These are phyloP conservation scores for sorghum (Sorghum bicolor) DNA, from an alignment of 176 grass and related monocot species.

Conservation along the genomic window Sorghum_bicolor_NCBIv3 NC_012872.2:67138001-67138500, in stretches of 20 bases:
- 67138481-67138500: background rate
- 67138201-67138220: background rate
- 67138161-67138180: background rate
- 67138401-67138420: too few species aligned
- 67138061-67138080: slow-evolving; percentile 37
- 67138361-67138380: too few species aligned
- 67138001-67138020: slow-evolving; percentile 69
- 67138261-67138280: background rate
- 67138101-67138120: background rate
- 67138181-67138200: background rate
- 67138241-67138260: background rate
- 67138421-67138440: background rate
- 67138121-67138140: background rate
- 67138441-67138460: too few species aligned
- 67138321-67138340: too few species aligned
- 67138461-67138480: too few species aligned
- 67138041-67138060: slow-evolving; percentile 24
- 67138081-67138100: slow-evolving; percentile 24
- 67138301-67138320: background rate
- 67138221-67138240: background rate
- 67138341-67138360: too few species aligned
- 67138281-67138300: background rate
- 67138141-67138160: background rate
- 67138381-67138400: too few species aligned
- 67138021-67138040: slow-evolving; percentile 53